Evolutionary conservation across 768 basidiomycete genomes (phyloP).

Genomic region (Hygrophorus pudorinus): DNA sequence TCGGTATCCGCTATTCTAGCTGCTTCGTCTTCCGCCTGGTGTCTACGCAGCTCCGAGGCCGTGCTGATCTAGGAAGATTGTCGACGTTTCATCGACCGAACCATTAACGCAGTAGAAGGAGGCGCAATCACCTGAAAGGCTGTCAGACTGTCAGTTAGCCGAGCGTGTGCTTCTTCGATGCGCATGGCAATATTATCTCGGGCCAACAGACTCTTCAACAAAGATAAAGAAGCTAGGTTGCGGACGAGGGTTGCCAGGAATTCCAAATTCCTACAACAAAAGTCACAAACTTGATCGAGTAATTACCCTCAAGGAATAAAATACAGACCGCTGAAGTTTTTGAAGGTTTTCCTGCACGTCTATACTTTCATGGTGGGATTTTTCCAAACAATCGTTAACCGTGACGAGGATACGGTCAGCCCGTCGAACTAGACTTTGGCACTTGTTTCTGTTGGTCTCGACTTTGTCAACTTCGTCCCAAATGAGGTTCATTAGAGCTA

Average conservation of each 20-base stretch:
- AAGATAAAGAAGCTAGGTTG: not conserved
- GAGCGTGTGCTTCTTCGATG: not conserved
- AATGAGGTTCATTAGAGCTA: not conserved
- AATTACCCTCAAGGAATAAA: not conserved
- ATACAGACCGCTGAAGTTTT: not conserved
- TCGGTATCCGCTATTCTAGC: not conserved
- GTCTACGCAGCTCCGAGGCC: not conserved
- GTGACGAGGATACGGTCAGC: not conserved
- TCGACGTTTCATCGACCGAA: not conserved
- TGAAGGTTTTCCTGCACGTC: not conserved
- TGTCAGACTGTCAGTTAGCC: not conserved
- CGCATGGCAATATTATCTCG: not conserved
- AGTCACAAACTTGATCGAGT: not conserved
- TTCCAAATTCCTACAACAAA: not conserved
- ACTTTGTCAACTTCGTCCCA: conserved; percentile 1
- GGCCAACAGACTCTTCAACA: not conserved
- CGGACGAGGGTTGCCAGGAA: not conserved
- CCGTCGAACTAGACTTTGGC: not conserved
- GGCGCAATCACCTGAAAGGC: not conserved
- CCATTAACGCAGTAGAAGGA: not conserved
- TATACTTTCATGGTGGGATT: not conserved
- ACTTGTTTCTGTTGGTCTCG: not conserved
- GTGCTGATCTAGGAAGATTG: not conserved
- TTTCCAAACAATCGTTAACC: not conserved
- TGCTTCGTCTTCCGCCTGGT: not conserved